phyloP scores from a whole-genome alignment of 768 basidiomycete species.

The Dictyophora rubrovolvata region DNA sequence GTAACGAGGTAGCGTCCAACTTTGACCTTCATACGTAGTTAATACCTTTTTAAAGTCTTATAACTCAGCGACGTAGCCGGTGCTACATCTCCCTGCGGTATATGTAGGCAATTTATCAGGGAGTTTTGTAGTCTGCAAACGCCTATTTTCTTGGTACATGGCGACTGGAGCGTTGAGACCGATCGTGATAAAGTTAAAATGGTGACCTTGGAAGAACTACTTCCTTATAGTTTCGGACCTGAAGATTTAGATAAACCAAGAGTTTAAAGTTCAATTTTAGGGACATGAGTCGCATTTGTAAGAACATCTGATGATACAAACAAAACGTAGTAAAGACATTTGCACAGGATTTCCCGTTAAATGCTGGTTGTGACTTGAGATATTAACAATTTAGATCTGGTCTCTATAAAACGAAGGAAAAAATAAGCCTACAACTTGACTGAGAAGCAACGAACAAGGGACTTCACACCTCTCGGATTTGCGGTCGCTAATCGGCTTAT shows the following conservation, averaged over 20 bases:
- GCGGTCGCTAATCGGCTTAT: too few species aligned
- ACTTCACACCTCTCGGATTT: too few species aligned
- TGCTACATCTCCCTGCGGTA: constrained; percentile 78
- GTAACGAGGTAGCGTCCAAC: constrained; percentile 57
- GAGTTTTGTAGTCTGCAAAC: constrained; percentile 74
- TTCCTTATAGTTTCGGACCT: constrained; percentile 86
- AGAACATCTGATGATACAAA: too few species aligned
- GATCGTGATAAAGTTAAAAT: constrained; percentile 40
- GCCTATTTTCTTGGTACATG: constrained; percentile 64
- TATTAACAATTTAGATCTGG: too few species aligned
- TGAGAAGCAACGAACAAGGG: too few species aligned
- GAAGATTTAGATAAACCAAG: constrained; percentile 47
- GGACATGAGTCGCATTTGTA: too few species aligned
- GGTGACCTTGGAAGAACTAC: constrained; percentile 60
- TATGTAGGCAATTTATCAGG: constrained; percentile 84
- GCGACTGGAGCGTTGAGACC: constrained; percentile 37
- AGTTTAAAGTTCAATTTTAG: neutral
- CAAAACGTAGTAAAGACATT: too few species aligned
- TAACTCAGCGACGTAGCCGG: constrained; percentile 51
- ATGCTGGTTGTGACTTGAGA: too few species aligned
- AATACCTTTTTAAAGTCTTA: neutral
- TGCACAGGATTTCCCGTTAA: too few species aligned
- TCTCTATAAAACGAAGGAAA: too few species aligned
- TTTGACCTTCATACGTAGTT: neutral
- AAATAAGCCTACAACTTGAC: too few species aligned